Conservation (phyloP, 225 moss, liverwort and hornwort species). For the Pleurozium schreberi region DNA sequence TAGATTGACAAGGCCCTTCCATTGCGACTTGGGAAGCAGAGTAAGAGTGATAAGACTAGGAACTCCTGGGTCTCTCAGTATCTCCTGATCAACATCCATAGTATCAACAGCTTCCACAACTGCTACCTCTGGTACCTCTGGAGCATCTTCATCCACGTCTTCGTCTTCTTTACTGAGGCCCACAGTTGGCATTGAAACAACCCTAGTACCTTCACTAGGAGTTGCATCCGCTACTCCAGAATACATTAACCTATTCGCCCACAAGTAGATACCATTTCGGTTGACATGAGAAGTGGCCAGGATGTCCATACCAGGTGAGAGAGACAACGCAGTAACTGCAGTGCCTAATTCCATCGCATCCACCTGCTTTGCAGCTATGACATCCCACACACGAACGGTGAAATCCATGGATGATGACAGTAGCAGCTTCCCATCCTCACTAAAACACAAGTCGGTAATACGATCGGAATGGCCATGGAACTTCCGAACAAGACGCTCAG, state of each 20-base stretch:
- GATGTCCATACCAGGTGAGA: constrained; percentile 95
- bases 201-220: constrained; percentile 34
- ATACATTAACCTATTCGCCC: constrained; percentile 83
- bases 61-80: constrained; percentile 9
- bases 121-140: neutral
- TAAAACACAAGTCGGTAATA: constrained; percentile 82
- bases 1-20: constrained; percentile 77
- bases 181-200: constrained; percentile 68
- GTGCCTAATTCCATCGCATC: constrained; percentile 75
- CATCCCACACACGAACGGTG: constrained; percentile 86
- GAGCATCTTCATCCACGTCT: constrained; percentile 19
- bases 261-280: constrained; percentile 83
- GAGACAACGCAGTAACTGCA: constrained; percentile 76
- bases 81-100: constrained; percentile 18
- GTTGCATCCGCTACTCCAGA: constrained; percentile 44
- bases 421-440: constrained; percentile 89
- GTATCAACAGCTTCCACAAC: neutral
- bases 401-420: constrained; percentile 90
- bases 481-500: constrained; percentile 60
- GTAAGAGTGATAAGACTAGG: constrained; percentile 77
- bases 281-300: constrained; percentile 92
- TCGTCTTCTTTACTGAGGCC: constrained; percentile 35
- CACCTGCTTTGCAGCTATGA: constrained; percentile 73
- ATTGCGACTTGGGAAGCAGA: constrained; percentile 78
- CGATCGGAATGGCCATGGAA: constrained; percentile 90